Evolutionary conservation across 441 rosid genomes (phyloP), one percentile per base, ranked within the genome.

Genomic region (Sinapis alba): DNA sequence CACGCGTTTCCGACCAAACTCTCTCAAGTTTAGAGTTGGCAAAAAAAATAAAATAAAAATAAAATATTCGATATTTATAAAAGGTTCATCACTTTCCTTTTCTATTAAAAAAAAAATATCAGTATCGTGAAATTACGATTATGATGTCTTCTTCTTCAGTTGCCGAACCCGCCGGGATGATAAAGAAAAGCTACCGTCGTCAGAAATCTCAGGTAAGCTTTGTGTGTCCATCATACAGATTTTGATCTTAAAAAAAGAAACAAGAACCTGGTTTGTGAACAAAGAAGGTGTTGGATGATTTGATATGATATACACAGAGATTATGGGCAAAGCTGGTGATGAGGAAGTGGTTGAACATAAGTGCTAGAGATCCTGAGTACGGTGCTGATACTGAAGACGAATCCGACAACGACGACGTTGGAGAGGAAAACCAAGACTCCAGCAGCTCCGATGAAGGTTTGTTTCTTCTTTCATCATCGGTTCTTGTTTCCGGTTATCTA

Each of bases 331-430:
- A 89, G 45, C 74, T 87, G 12, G 86, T 92, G 51, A 69, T 95
- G 84, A 90, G 98, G 64, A 92, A 91, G 80, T 90, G 84, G 96
- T 84, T 95, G 58, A 91, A 93, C 81, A 87, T 95, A 80, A 73
- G 74, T 59, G 58, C 84, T 68, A 83, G 64, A 69, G 92, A 82
- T 53, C 88, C 94, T 71, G 94, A 95, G 78, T 95, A 82, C 82
- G 87, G 96, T 36, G 96, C 97, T 8, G 99, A 95, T 78, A 57
- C 90, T 5, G 95, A 89, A n/a, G 86, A 83, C 0, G 84, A 79
- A 16, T 80, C 81, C 18, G 82, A 67, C 57, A 69, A 65, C 64
- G 79, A 74, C 13, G 73, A 51, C 45, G 57, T 36, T 38, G 15
- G 20, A 0, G 27, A 47, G 0, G 45, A 27, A 10, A 57, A 58